These are phyloP conservation scores for Punctularia strigosozonata DNA, from an alignment of 768 basidiomycete genomes.

Conservation along the genomic window DNA sequence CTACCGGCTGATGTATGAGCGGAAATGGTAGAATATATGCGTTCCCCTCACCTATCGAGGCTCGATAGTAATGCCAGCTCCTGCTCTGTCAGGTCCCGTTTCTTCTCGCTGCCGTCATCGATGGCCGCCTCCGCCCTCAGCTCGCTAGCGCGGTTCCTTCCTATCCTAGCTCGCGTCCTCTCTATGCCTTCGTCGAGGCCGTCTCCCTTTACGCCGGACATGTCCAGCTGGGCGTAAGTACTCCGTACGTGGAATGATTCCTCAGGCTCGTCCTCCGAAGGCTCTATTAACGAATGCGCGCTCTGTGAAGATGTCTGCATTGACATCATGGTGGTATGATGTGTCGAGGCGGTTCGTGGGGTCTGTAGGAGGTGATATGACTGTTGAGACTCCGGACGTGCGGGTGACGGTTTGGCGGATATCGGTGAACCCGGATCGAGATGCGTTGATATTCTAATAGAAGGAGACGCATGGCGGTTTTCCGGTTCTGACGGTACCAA, in stretches of 20 bases:
- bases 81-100: conserved; percentile 52
- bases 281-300: no score
- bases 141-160: conserved; percentile 44
- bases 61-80: conserved; percentile 63
- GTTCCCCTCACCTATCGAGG: conserved; percentile 69
- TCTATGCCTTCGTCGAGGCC: conserved; percentile 92
- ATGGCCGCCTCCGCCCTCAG: conserved; percentile 43
- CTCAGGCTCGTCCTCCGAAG: conserved; percentile 69
- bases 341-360: no score
- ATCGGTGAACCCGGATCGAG: no score
- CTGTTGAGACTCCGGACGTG: no score
- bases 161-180: conserved; percentile 70
- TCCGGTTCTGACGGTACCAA: no score
- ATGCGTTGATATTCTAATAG: no score
- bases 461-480: no score
- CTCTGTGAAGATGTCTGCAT: no score
- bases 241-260: conserved; percentile 77
- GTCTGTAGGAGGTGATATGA: no score
- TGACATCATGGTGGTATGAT: conserved; percentile 1
- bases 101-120: conserved; percentile 47
- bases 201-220: conserved; percentile 86
- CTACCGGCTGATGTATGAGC: conserved; percentile 25
- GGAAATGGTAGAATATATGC: background rate
- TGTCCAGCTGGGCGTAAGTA: conserved; percentile 85
- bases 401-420: no score